Evolutionary conservation across 2,329 filamentous ascomycete species (phyloP).

Genomic region (Blastomyces percursus): DNA sequence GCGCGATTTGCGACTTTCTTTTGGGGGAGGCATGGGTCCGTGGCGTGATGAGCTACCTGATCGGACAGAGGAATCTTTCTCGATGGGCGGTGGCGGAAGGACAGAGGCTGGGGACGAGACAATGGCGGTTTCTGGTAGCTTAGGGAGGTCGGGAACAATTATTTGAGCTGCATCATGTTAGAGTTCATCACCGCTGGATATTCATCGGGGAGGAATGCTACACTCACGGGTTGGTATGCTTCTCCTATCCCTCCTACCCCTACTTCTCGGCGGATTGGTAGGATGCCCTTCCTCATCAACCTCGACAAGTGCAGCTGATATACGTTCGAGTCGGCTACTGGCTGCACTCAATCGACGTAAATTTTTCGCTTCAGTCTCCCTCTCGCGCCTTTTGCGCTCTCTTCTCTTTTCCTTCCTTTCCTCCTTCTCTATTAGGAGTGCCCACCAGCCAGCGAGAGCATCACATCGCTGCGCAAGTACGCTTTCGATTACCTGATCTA

Average conservation of each 20-base stretch:
- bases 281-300: constrained; percentile 63
- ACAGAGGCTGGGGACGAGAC: constrained; percentile 26
- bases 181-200: neutral
- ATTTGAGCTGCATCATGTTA: constrained; percentile 41
- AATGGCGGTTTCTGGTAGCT: constrained; percentile 56
- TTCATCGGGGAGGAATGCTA: neutral
- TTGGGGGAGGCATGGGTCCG: constrained; percentile 71
- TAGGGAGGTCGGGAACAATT: constrained; percentile 61
- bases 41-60: constrained; percentile 68
- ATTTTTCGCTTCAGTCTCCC: constrained; percentile 68
- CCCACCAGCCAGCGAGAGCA: constrained; percentile 90
- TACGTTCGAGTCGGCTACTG: constrained; percentile 71
- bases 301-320: constrained; percentile 65
- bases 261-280: constrained; percentile 51
- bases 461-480: constrained; percentile 86
- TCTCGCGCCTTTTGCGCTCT: constrained; percentile 75
- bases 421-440: constrained; percentile 85
- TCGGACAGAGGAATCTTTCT: constrained; percentile 60
- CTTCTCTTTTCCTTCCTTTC: constrained; percentile 69
- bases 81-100: constrained; percentile 53
- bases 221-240: constrained; percentile 44
- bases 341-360: constrained; percentile 76
- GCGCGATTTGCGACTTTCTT: constrained; percentile 67
- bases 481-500: constrained; percentile 88
- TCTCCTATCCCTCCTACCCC: constrained; percentile 68